Evolutionary conservation across 805 yeast genomes (phyloP).

Genomic region (Candida sanyiensis): DNA sequence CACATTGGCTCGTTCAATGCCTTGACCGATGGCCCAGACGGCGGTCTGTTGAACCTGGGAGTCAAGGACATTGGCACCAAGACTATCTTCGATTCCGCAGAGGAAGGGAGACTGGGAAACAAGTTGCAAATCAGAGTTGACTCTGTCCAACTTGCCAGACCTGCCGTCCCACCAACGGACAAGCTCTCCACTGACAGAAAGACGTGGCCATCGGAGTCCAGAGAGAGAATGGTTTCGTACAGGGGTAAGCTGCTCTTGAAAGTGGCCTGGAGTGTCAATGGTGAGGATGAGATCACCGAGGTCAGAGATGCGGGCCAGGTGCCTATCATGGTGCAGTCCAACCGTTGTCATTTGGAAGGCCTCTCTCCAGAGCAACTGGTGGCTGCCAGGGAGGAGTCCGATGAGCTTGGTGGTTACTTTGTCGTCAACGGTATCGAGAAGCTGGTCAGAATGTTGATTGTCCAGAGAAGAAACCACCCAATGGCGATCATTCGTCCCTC

Average conservation of each 20-base stretch:
- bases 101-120: slow-evolving; percentile 70
- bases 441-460: slow-evolving; percentile 93
- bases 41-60: slow-evolving; percentile 79
- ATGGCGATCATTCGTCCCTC: slow-evolving; percentile 97
- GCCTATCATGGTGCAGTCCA: slow-evolving; percentile 87
- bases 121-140: slow-evolving; percentile 82
- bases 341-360: slow-evolving; percentile 85
- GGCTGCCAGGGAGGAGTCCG: slow-evolving; percentile 77
- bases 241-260: slow-evolving; percentile 73
- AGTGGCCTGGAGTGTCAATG: slow-evolving; percentile 82
- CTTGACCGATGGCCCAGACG: slow-evolving; percentile 79
- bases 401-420: slow-evolving; percentile 95
- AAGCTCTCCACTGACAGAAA: slow-evolving; percentile 71
- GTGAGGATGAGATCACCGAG: slow-evolving; percentile 75
- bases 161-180: slow-evolving; percentile 66
- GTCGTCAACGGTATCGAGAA: slow-evolving; percentile 94
- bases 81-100: slow-evolving; percentile 77
- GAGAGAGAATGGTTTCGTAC: slow-evolving; percentile 85
- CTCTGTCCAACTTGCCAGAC: slow-evolving; percentile 80
- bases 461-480: slow-evolving; percentile 95
- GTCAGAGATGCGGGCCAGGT: slow-evolving; percentile 86
- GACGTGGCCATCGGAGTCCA: slow-evolving; percentile 78
- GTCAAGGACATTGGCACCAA: slow-evolving; percentile 85
- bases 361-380: slow-evolving; percentile 81
- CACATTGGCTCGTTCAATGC: slow-evolving; percentile 97